Base-by-base conservation (phyloP, 352 stramenopile genomes). In the Globisporangium emineosum region DNA sequence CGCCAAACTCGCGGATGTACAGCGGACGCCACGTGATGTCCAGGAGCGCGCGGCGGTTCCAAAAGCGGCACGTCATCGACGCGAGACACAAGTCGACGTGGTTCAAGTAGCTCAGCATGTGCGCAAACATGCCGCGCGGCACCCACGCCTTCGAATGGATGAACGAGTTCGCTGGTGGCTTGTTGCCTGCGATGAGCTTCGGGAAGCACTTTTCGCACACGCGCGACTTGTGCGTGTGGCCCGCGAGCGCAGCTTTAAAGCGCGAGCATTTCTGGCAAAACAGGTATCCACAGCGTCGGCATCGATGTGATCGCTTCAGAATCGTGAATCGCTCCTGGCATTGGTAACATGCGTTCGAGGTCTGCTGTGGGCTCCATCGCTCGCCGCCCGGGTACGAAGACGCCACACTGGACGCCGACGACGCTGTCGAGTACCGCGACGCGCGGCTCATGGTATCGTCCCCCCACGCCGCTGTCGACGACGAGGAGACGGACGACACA, bases 91-190 rank as follows among this genome's bases (percentile, higher is more conserved):
- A 60, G 50, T 95, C 87, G 32, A 94, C 87, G 71, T 94, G 86
- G 73, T 95, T 93, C 54, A 95, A 59, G 53, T 91, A 95, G 59
- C 87, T 88, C 45, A 94, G 70, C 87, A 95, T 95, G 67, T 92
- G 83, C 42, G 87, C 82, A 69, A 95, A 95, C 27, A 95, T 83
- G 42, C 87, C 87, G 19, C 87, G 79, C 32, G 87, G 85, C 35
- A 94, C 87, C 83, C 86, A 95, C 5, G 83, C 87, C 67, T 93
- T 93, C 43, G 85, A 84, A 67, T 93, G 83, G 65, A 95, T 90
- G 57, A 95, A 95, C 58, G 83, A 89, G 60, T 95, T 95, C 62
- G 88, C 79, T 0, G 87, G 85, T 33, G 81, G 80, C 33, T 86
- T 79, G 57, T 77, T 89, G 57, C 78, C 79, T 4, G 81, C 84